These are phyloP conservation scores for Cadophora luteo-olivacea DNA, from an alignment of 2,329 filamentous ascomycete genomes.

Conservation along the genomic window DNA sequence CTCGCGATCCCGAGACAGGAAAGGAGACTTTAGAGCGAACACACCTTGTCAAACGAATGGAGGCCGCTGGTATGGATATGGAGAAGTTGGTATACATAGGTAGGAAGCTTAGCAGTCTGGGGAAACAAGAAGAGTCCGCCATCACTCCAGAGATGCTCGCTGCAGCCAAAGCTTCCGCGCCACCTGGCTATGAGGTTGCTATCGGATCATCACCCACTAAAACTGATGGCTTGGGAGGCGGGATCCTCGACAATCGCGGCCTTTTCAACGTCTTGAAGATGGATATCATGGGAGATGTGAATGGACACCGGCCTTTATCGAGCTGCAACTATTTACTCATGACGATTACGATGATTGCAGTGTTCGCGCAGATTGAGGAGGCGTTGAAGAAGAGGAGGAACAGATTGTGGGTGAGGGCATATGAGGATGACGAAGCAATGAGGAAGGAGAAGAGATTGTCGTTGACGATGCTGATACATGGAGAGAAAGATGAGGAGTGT, in stretches of 20 bases:
- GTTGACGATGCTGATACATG: slow-evolving; percentile 38
- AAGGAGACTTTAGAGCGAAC: too few relatives aligned
- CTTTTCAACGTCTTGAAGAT: slow-evolving; percentile 39
- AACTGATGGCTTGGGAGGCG: background rate
- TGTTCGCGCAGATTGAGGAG: slow-evolving; percentile 43
- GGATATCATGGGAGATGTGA: slow-evolving; percentile 44
- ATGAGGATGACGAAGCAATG: slow-evolving; percentile 38
- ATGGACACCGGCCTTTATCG: slow-evolving; percentile 41
- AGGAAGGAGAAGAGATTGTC: slow-evolving; percentile 38
- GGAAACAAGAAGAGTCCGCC: too few relatives aligned
- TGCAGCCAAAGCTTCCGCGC: too few relatives aligned
- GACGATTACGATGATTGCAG: slow-evolving; percentile 35
- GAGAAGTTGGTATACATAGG: too few relatives aligned
- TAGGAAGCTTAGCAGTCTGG: too few relatives aligned
- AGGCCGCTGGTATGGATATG: too few relatives aligned
- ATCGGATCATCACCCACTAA: too few relatives aligned
- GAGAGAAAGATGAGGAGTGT: slow-evolving; percentile 43
- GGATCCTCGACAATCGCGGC: slow-evolving; percentile 13
- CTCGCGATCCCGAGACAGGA: too few relatives aligned
- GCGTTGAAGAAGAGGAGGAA: slow-evolving; percentile 40
- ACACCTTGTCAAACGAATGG: too few relatives aligned
- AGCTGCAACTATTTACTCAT: slow-evolving; percentile 47
- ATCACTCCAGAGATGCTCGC: too few relatives aligned
- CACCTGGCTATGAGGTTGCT: too few relatives aligned
- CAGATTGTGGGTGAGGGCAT: slow-evolving; percentile 43